Evolutionary conservation across 2,329 filamentous ascomycete genomes (phyloP).

Genomic region (Thielaviopsis musarum): DNA sequence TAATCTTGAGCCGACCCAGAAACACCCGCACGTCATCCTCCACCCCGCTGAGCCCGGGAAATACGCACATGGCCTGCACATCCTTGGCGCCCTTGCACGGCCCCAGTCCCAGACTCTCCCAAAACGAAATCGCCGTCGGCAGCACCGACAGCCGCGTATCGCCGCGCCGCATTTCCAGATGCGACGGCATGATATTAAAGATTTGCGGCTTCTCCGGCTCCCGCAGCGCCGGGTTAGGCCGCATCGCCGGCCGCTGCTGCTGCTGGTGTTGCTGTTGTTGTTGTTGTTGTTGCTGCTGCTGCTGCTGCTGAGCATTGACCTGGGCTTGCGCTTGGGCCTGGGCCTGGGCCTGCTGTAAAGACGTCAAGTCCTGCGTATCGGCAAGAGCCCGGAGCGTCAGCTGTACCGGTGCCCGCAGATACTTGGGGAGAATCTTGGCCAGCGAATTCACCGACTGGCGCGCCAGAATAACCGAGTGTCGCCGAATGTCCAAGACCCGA

Average conservation of each 20-base stretch:
- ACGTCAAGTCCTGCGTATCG: constrained; percentile 37
- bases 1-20: constrained; percentile 47
- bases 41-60: constrained; percentile 48
- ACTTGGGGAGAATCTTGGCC: constrained; percentile 26
- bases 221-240: constrained; percentile 9
- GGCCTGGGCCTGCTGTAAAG: constrained; percentile 26
- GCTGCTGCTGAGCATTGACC: constrained; percentile 3
- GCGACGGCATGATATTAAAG: constrained; percentile 49
- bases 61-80: constrained; percentile 52
- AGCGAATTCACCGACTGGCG: constrained; percentile 33
- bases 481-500: constrained; percentile 1
- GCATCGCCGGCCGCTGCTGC: neutral
- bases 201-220: constrained; percentile 34
- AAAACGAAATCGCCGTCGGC: constrained; percentile 59
- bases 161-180: constrained; percentile 54
- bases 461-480: constrained; percentile 24
- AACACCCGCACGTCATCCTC: constrained; percentile 44
- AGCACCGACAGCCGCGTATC: constrained; percentile 56
- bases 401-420: constrained; percentile 24
- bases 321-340: constrained; percentile 31
- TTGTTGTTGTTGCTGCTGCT: neutral
- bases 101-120: constrained; percentile 63
- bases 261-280: constrained; percentile 2
- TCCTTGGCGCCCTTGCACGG: constrained; percentile 58
- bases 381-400: constrained; percentile 30